Evolutionary conservation across 305 asterid genomes (phyloP).

Genomic region (Fraxinus baroniana): DNA sequence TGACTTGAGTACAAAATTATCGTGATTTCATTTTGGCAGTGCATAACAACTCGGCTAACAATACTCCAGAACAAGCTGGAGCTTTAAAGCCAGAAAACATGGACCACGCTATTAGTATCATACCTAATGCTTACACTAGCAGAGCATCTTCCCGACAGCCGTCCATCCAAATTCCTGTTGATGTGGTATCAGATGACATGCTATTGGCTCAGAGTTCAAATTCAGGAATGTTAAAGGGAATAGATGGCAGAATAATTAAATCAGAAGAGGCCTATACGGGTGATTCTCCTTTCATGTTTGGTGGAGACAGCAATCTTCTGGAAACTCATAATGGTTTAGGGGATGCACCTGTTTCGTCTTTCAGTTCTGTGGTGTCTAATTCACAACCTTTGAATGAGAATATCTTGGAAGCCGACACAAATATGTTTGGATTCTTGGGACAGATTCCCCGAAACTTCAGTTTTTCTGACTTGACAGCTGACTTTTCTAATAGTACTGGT

Average conservation of each 20-base stretch:
- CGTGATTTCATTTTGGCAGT: slow-evolving; percentile 27
- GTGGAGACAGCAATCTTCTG: slow-evolving; percentile 20
- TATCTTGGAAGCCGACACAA: slow-evolving; percentile 29
- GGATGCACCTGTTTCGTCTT: slow-evolving; percentile 28
- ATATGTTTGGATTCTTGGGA: slow-evolving; percentile 35
- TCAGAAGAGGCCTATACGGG: slow-evolving; percentile 30
- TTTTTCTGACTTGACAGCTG: slow-evolving; percentile 40
- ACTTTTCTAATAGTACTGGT: slow-evolving; percentile 36
- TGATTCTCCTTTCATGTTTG: slow-evolving; percentile 25
- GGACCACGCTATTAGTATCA: slow-evolving; percentile 19
- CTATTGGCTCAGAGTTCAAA: slow-evolving; percentile 30
- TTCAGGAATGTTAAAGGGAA: slow-evolving; percentile 31
- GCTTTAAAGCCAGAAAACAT: slow-evolving; percentile 30
- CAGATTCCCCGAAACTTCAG: slow-evolving; percentile 34
- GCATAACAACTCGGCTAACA: slow-evolving; percentile 30
- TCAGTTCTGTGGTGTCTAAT: slow-evolving; percentile 29
- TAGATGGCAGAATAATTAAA: slow-evolving; percentile 31
- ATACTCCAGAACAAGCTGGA: slow-evolving; percentile 24
- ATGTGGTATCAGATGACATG: slow-evolving; percentile 24
- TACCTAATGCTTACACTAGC: slow-evolving; percentile 27
- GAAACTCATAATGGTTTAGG: slow-evolving; percentile 31
- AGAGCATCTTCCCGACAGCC: slow-evolving; percentile 29
- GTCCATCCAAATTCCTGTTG: slow-evolving; percentile 25
- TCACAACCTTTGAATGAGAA: slow-evolving; percentile 31
- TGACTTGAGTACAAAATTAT: neutral